Conservation (phyloP, 805 yeast species). For the Yamadazyma insecticola region DNA sequence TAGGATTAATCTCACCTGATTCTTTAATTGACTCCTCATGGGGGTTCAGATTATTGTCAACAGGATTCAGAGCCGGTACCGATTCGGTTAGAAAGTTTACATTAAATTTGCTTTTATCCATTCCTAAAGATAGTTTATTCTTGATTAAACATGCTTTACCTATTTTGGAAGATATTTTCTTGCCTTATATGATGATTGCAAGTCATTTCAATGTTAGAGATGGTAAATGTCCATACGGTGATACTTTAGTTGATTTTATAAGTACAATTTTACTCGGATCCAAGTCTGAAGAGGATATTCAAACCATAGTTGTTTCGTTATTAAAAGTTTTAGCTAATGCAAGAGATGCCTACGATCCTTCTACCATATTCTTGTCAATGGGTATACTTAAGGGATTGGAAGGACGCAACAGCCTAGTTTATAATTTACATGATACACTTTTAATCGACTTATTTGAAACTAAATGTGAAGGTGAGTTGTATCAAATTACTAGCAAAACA, state of each 20-base stretch:
- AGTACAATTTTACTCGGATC: conserved; percentile 27
- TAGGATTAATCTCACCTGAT: conserved; percentile 43
- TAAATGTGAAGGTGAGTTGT: conserved; percentile 49
- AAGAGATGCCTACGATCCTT: conserved; percentile 61
- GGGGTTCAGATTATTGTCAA: conserved; percentile 68
- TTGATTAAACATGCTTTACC: conserved; percentile 29
- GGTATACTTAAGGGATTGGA: conserved; percentile 57
- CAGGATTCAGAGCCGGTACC: conserved; percentile 72
- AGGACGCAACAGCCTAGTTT: too few species aligned
- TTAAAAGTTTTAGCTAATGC: conserved; percentile 45
- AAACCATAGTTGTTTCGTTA: conserved; percentile 19
- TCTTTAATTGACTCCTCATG: conserved; percentile 62
- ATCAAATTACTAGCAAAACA: conserved; percentile 47
- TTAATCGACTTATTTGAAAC: conserved; percentile 29
- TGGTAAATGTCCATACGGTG: conserved; percentile 55
- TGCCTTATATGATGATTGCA: conserved; percentile 63
- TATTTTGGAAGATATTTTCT: conserved; percentile 44
- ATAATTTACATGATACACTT: conserved; percentile 19
- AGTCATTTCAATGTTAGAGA: conserved; percentile 48
- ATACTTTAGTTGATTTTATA: conserved; percentile 44
- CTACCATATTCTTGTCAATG: conserved; percentile 53
- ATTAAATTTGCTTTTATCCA: conserved; percentile 48
- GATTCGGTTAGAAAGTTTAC: conserved; percentile 71
- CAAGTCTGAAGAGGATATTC: conserved; percentile 17
- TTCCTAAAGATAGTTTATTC: conserved; percentile 42